Evolutionary conservation across 257 asterid genomes (phyloP), one percentile per base, ranked within the genome.

Genomic region (Petrea volubilis): DNA sequence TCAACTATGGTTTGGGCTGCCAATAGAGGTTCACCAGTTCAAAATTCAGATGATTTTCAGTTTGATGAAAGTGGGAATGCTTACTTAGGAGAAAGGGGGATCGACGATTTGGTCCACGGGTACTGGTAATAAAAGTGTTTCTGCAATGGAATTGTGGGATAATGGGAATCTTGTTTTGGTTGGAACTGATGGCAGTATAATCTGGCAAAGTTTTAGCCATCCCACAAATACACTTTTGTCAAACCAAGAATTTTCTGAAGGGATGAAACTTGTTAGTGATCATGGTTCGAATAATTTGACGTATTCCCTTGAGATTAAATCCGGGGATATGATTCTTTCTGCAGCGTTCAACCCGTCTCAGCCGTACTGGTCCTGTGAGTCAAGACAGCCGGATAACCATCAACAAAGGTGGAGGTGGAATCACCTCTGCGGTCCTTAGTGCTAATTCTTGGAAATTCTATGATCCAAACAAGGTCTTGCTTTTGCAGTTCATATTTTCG

Each of bases 141-240:
- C 92, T 12, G 70, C 90, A 40, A 76, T 94, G 82, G 83, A 84
- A 47, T 75, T 94, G 83, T 80, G 49, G 61, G 91, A 94, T 34
- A 82, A 88, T 8, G 99, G 99, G 15, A 94, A 95, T 79, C 75
- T 95, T 28, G 85, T 86, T 29, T 64, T 95, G 81, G 41, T 86
- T 47, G 91, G 86, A 14, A 74, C 67, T 9, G 92, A 84, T 72
- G 86, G 85, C 43, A 78, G 70, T 46, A 7, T 59, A 55, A 23
- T 88, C 65, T 95, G 99, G 99, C 87, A 95, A 78, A 89, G 95
- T 68, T 95, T 88, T 67, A 74, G 85, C 77, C 78, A 89, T 81
- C 99, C 99, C 14, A 83, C 92, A 0, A 81, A 89, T 64, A 82
- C 98, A 65, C 95, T 94, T 60, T 36, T 94, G 68, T 83, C 97